Base-by-base conservation (phyloP, 2,329 filamentous ascomycete genomes). In the Fusarium goolgardi region DNA sequence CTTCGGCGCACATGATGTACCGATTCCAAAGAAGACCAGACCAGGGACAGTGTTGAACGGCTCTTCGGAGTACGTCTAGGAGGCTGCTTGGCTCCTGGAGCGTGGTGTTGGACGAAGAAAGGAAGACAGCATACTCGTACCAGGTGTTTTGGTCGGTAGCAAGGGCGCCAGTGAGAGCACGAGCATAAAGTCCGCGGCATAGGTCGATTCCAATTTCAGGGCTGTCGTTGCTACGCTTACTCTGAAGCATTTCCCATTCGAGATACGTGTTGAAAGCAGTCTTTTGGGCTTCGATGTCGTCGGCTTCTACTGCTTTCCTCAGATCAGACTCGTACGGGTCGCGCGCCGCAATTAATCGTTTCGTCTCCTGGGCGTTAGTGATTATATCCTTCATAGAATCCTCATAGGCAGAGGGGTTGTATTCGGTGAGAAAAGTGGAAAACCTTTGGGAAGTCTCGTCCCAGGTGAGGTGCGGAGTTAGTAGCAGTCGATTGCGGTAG, bases 31-130 rank as follows among this genome's bases (percentile, higher is more conserved):
- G 84, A 29, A 88, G 85, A 18, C 96, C 96, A 9, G 94, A 96
- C 91, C 94, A 97, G 3, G 96, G 94, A 72, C 95, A 97, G 78
- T 98, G 96, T 43, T 90, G 87, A 12, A 94, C 96, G 15, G 93
- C 94, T 68, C 94, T 88, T 72, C 93, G 90, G 4, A 96, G 83
- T 9, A 95, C 86, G 46, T 92, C 86, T 12, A 97, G 84, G 37
- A 91, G 78, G 31, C 73, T 75, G 34, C 70, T 72, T 78, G 85
- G 56, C 76, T 78, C 56, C 75, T 78, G 69, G 56, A 77, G 43
- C 67, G 80, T 67, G 70, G 75, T 70, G 78, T 80, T 55, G 69
- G 79, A 78, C 59, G 81, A 85, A n/a, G 82, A 84, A 47, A 96
- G 80, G 69, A 93, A 94, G 63, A 93, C 91, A 29, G 93, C 82